Evolutionary conservation across 306 rosid species (phyloP), one percentile per base, ranked within the genome.

Genomic region (Canavalia ensiformis): DNA sequence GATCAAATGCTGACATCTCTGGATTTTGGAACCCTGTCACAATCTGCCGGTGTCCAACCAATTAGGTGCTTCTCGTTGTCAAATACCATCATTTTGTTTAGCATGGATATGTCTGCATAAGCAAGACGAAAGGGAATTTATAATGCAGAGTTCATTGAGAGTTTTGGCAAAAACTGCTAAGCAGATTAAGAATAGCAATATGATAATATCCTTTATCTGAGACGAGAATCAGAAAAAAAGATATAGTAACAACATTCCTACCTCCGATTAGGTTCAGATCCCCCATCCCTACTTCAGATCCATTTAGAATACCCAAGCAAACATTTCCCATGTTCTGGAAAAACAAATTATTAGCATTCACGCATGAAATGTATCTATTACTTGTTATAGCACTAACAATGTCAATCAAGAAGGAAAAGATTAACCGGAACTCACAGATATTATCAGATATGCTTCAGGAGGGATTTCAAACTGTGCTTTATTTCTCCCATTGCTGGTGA

Each of bases 281-380:
- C 5, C 84, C 86, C 85, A 91, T 83, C 46, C 95, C 95, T 25
- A 86, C 88, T 84, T 92, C 97, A 51, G 89, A 13, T 44, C 98
- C 97, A 60, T 95, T 81, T 37, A 95, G 91, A 86, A 95, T 92
- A 42, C 99, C 99, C 88, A 95, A 87, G 92, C 97, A 95, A 83
- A 90, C 95, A 83, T 91, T 92, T 86, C 98, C 97, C 79, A 72
- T 86, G 77, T 86, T 83, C 97, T 91, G 90, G 25, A 31, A 86
- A 8, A 60, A 68, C 58, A 31, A 45, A 57, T 72, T 41, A 46
- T 76, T 51, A 84, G 66, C 74, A 77, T 64, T 30, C 30, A 50
- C 63, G 47, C 7, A 62, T 2, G 41, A 41, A 70, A 70, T n/a
- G 33, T 52, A 39, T 71, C 31, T 44, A 29, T 64, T 59, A 75